Base-by-base conservation (phyloP, 2,329 filamentous ascomycete species). In the Phaeosphaeria sp. region DNA sequence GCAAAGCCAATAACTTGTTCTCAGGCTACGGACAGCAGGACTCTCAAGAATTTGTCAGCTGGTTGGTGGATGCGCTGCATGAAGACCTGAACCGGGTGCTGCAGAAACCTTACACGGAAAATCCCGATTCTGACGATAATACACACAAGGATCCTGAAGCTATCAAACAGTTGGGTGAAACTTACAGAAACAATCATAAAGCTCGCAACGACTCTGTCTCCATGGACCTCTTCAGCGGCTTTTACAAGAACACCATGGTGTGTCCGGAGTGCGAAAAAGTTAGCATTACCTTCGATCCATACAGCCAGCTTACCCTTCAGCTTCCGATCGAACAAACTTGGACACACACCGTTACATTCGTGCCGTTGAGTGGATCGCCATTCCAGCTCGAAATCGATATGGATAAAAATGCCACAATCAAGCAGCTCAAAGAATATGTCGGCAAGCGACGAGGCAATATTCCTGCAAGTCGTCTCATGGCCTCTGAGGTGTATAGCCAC, bases 241-340 rank as follows among this genome's bases (percentile, higher is more conserved):
- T 98, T 85, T 99, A 98, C 85, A 97, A 98, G 80, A 98, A 96
- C 46, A 98, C 94, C 0, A 85, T 99, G 62, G 90, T 95, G 62
- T 99, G 95, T 72, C 95, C 95, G 0, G 86, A 85, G 7, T 99
- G 95, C 76, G 85, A 90, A 67, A 99, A 98, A 80, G 90, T 98
- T 78, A 97, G 93, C 85, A 97, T 99, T 69, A 98, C 95, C 0
- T 99, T 99, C 72, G 95, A 99, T 74, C 95, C 95, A 0, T 99
- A 96, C 82, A 97, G 93, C 77, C 95, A 96, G 64, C 80, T 99
- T 58, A 97, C 95, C 0, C 81, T 99, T 22, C 95, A 96, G 56
- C 81, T 99, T 33, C 95, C 95, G 0, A 87, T 97, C 54, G 90
- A 95, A 74, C 93, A 90, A 63, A 85, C 92, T 46, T 97, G 92